Evolutionary conservation across 352 stramenopile species (phyloP), one percentile per base, ranked within the genome.

Genomic region (Phytophthora ohioensis): DNA sequence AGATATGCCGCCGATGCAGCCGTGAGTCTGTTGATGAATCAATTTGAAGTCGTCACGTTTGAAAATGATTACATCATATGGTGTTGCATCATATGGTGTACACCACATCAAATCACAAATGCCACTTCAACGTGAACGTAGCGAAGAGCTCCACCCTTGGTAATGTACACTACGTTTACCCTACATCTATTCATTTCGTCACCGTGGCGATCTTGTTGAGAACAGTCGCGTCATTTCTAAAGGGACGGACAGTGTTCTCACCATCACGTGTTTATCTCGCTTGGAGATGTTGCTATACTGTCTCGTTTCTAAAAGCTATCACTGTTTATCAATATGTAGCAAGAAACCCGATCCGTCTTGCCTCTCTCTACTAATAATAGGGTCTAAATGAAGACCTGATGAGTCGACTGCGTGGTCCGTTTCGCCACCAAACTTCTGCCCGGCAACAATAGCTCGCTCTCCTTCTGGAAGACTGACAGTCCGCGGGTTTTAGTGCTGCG

Each of bases 381-480:
- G 38, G 12, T 17, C n/a, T 11, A 51, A 51, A 42, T 38, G 35
- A 15, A 53, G 62, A 3, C 17, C 56, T 5, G 13, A 6, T 35
- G 41, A 15, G 27, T 6, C 42, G 55, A 36, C 30, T 57, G 47
- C 42, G 9, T 11, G 53, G 46, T 71, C 67, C 67, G 67, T 75
- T 75, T 75, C 67, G 34, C 47, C 43, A 53, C 41, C 21, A 57
- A 60, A 32, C 31, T 69, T 46, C 27, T 52, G 32, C 35, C 34
- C 4, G 59, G 71, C 61, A 70, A 74, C 60, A 75, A 75, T 75
- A 75, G 55, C 61, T 47, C 51, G 13, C 34, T 57, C 63, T 64
- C 53, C 13, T 45, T 57, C n/a, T 62, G 35, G n/a, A 63, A 45
- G 15, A 57, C n/a, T 35, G 45, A 30, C n/a, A 39, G 17, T 42